A percentile compares a stretch with the other conserved stretches of the same genome.
These are phyloP conservation scores for Naganishia sp. DNA, from an alignment of 1,284 basidiomycete species.

Conservation along the genomic window DNA sequence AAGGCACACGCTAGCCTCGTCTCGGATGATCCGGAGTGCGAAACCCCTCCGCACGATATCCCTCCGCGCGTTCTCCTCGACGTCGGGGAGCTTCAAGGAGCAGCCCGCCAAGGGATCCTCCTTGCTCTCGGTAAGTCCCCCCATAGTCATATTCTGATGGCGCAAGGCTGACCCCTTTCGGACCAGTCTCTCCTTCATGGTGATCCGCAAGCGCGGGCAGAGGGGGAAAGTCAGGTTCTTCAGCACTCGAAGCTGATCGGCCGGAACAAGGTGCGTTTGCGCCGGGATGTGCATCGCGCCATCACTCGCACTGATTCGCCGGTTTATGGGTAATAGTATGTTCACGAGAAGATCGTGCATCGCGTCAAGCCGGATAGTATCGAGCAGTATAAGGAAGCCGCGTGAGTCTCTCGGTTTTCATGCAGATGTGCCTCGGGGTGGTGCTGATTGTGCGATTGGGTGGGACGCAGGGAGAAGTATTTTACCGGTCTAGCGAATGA, in stretches of 20 bases:
- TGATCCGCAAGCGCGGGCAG: constrained; percentile 78
- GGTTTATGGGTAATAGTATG: constrained; percentile 41
- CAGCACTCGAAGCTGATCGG: constrained; percentile 84
- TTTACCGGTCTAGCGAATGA: constrained; percentile 75
- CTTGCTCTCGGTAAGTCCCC: constrained; percentile 8
- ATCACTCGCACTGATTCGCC: neutral
- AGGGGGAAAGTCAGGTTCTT: constrained; percentile 69
- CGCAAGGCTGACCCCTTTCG: neutral
- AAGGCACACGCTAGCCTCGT: no score
- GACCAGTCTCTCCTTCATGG: constrained; percentile 66
- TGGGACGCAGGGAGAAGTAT: constrained; percentile 66
- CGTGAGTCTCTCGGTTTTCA: constrained; percentile 60
- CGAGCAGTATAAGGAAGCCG: constrained; percentile 79
- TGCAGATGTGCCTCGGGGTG: no score
- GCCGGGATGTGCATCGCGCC: neutral
- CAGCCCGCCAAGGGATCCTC: constrained; percentile 12
- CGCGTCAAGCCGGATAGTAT: constrained; percentile 74
- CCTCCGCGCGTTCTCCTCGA: no score
- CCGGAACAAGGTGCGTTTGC: constrained; percentile 65
- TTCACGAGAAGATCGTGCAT: constrained; percentile 85
- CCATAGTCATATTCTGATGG: neutral
- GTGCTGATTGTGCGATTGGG: constrained; percentile 1
- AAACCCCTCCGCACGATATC: no score
- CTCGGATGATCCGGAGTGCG: no score
- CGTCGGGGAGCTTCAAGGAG: no score